phyloP scores from a whole-genome alignment of 2,329 filamentous ascomycete genomes.

The Lithohypha guttulata region DNA sequence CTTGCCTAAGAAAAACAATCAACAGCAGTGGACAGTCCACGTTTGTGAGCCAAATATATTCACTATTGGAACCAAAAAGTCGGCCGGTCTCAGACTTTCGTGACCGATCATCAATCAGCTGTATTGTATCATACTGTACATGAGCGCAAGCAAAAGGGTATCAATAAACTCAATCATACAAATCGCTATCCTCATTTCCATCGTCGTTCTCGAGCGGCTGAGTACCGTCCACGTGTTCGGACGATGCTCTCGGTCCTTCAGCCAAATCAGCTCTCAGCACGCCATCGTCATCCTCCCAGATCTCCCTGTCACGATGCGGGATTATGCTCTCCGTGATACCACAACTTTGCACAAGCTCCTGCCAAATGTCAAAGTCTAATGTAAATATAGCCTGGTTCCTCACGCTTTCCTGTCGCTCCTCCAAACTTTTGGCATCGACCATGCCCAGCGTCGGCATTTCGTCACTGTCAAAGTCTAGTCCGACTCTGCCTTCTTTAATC shows the following conservation, averaged over 20 bases:
- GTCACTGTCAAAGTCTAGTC: conserved; percentile 61
- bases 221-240: not conserved
- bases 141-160: no score
- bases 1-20: no score
- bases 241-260: not conserved
- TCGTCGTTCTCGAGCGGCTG: not conserved
- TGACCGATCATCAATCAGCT: no score
- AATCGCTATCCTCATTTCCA: not conserved
- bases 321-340: conserved; percentile 73
- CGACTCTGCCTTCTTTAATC: conserved; percentile 71
- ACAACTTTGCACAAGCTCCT: conserved; percentile 63
- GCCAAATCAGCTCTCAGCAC: not conserved
- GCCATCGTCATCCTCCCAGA: conserved; percentile 25
- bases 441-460: conserved; percentile 60
- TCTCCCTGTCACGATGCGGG: conserved; percentile 59
- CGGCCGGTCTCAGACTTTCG: no score
- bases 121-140: no score
- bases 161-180: conserved; percentile 5
- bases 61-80: no score
- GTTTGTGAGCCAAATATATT: no score
- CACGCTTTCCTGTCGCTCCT: conserved; percentile 34
- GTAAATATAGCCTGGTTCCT: conserved; percentile 81
- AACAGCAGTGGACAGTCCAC: no score
- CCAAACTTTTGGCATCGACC: conserved; percentile 36
- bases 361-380: conserved; percentile 77